Base-by-base conservation (phyloP, 2,329 filamentous ascomycete genomes). In the Aspergillus sp. region DNA sequence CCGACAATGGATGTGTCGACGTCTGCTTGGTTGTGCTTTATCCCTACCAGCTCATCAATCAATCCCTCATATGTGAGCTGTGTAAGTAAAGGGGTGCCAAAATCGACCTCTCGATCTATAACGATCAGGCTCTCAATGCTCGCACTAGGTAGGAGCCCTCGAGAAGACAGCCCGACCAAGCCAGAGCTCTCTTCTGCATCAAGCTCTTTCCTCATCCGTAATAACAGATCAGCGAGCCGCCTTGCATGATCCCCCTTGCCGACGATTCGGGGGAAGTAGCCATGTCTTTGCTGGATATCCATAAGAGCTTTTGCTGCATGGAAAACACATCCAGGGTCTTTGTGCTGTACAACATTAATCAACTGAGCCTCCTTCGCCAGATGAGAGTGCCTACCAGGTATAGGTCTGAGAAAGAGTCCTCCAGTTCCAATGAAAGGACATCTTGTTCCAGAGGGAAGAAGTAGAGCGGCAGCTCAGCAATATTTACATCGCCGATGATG, bases 61-160 rank as follows among this genome's bases (percentile, higher is more conserved):
- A 99, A 83, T 3, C 95, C 95, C 79, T 99, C 94, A 72, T 99
- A 99, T 1, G 95, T 99, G 64, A 99, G 82, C 75, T 99, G 95
- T 0, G 94, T 98, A 57, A 99, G 88, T 17, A 99, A 84, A 0
- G 91, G 90, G 1, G 95, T 97, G 17, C 94, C 92, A 71, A 95
- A 93, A 76, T 99, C 95, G 59, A 97, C 90, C 74, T 97, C 93
- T 54, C 95, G 91, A 76, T 99, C 95, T 59, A 99, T 93, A 63
- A 99, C 91, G 70, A 99, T 93, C 62, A 97, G 82, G 72, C 90
- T 96, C 76, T 99, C 95, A 52, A 93, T 91, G 7, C 89, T 89
- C 11, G 90, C 90, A 76, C 95, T 98, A 13, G 95, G 94, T 11
- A 91, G 89, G 28, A 96, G 82, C 7, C 91, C 91, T 49, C 85